Conservation (phyloP, 1,284 basidiomycete species). For the Ustilago vetiveriae region DNA sequence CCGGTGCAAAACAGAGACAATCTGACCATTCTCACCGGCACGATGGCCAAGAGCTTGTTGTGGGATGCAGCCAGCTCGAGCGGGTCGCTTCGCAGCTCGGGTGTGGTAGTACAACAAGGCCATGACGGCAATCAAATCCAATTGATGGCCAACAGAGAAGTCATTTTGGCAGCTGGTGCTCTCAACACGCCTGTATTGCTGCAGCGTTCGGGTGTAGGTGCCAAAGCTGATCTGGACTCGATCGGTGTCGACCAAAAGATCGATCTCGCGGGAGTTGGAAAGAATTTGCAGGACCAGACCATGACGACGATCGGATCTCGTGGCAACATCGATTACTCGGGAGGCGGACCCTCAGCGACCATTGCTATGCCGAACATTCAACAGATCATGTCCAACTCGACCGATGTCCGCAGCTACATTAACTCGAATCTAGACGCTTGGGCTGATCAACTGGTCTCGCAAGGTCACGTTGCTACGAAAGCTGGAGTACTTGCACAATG, state of each 20-base stretch:
- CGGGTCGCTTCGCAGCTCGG: slow-evolving; percentile 29
- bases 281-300: slow-evolving; percentile 69
- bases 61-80: slow-evolving; percentile 25
- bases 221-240: slow-evolving; percentile 56
- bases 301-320: slow-evolving; percentile 61
- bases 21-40: slow-evolving; percentile 72
- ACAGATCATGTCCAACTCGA: slow-evolving; percentile 48
- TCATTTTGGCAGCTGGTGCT: slow-evolving; percentile 69
- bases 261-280: slow-evolving; percentile 66
- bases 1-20: slow-evolving; percentile 71
- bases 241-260: slow-evolving; percentile 63
- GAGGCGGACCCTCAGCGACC: slow-evolving; percentile 54
- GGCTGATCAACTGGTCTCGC: slow-evolving; percentile 40
- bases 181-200: slow-evolving; percentile 69
- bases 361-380: slow-evolving; percentile 50
- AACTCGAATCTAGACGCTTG: slow-evolving; percentile 33
- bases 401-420: slow-evolving; percentile 49
- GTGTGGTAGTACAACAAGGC: slow-evolving; percentile 18
- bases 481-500: slow-evolving; percentile 49
- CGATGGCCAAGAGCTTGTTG: slow-evolving; percentile 64
- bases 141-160: slow-evolving; percentile 66
- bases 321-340: slow-evolving; percentile 35
- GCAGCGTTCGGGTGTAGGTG: slow-evolving; percentile 69
- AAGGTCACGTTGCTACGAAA: slow-evolving; percentile 50
- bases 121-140: slow-evolving; percentile 30